Percentiles rank a stretch among this genome's conserved stretches.
These are phyloP conservation scores for Bruguiera hainesii DNA, from an alignment of 441 rosid species.

Conservation along the genomic window DNA sequence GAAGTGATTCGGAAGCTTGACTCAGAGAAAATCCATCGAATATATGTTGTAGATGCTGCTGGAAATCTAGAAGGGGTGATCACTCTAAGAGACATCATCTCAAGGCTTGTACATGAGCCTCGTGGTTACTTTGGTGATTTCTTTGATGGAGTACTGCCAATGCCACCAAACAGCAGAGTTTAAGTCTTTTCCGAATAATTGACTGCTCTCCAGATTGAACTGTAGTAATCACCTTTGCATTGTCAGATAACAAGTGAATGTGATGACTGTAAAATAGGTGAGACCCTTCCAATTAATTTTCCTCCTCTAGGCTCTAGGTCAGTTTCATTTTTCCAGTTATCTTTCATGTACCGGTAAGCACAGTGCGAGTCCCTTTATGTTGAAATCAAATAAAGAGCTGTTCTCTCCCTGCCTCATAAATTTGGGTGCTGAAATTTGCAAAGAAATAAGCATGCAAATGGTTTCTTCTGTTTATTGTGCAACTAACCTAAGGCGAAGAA, in stretches of 20 bases:
- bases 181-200: slow-evolving; percentile 22
- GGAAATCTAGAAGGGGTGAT: slow-evolving; percentile 91
- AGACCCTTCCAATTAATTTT: slow-evolving; percentile 25
- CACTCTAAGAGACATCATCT: slow-evolving; percentile 86
- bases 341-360: slow-evolving; percentile 18
- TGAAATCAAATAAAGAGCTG: slow-evolving; percentile 14
- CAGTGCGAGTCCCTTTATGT: neutral
- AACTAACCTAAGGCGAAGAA: no score
- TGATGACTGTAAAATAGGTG: slow-evolving; percentile 25
- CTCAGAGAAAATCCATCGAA: slow-evolving; percentile 58
- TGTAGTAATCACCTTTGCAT: slow-evolving; percentile 11
- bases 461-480: neutral
- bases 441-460: neutral
- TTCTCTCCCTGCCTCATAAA: neutral
- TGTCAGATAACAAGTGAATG: slow-evolving; percentile 16
- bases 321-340: slow-evolving; percentile 18
- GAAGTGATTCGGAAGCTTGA: slow-evolving; percentile 77
- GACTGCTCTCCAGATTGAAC: slow-evolving; percentile 14
- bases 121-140: slow-evolving; percentile 94
- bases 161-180: slow-evolving; percentile 73
- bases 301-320: neutral
- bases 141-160: slow-evolving; percentile 86
- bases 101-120: slow-evolving; percentile 92
- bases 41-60: slow-evolving; percentile 69
- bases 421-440: neutral